Conservation (phyloP, 2,329 filamentous ascomycete species). For the Clonostachys chloroleuca region DNA sequence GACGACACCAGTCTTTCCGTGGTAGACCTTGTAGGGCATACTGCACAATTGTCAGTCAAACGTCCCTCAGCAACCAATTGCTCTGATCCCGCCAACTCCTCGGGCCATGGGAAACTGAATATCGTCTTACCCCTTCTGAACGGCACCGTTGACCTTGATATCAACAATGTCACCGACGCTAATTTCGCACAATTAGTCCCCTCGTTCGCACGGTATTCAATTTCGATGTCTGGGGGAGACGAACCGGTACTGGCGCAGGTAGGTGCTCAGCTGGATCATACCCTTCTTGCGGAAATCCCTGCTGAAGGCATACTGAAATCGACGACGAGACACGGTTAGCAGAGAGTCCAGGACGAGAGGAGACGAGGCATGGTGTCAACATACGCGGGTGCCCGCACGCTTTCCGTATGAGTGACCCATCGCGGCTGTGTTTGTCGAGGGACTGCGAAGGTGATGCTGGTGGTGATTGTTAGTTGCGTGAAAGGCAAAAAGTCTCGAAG, state of each 20-base stretch:
- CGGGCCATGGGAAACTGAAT: constrained; percentile 1
- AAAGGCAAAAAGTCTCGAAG: constrained; percentile 18
- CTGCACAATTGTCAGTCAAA: constrained; percentile 43
- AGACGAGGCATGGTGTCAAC: constrained; percentile 25
- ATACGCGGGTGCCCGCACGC: constrained; percentile 78
- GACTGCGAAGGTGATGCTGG: constrained; percentile 26
- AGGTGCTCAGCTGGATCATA: constrained; percentile 88
- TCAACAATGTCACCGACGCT: constrained; percentile 98
- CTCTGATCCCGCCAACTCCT: neutral
- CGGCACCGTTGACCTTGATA: constrained; percentile 97
- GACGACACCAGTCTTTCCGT: constrained; percentile 97
- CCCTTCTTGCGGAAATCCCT: constrained; percentile 94
- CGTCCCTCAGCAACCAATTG: neutral
- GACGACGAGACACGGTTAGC: constrained; percentile 7
- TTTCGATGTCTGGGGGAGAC: constrained; percentile 7
- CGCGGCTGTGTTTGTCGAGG: constrained; percentile 50
- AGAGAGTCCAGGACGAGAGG: no score
- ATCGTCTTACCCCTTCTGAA: constrained; percentile 83
- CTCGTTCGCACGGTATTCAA: neutral
- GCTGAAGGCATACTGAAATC: constrained; percentile 77
- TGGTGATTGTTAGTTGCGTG: constrained; percentile 35
- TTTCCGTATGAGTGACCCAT: constrained; percentile 89
- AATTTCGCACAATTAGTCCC: constrained; percentile 34
- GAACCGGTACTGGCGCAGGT: constrained; percentile 88
- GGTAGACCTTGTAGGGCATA: constrained; percentile 99